Base-by-base conservation (phyloP, 805 yeast genomes). In the Candida ficus region DNA sequence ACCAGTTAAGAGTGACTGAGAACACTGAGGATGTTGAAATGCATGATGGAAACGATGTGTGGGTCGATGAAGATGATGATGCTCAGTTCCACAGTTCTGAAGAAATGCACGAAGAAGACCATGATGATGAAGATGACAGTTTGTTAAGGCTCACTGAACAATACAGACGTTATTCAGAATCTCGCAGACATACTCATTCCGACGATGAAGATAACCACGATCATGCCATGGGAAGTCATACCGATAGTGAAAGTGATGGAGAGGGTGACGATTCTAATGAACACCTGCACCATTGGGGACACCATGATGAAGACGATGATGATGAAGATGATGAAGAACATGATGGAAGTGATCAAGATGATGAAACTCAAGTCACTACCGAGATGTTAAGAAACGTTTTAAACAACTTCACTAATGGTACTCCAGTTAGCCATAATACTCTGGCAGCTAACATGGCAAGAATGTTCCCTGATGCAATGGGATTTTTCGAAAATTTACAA, bases 131-230 rank as follows among this genome's bases (percentile, higher is more conserved):
- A 5, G 54, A 49, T 7, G 43, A 52, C 1, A 57, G 68, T 4
- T 48, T 74, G 20, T 50, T 51, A 5, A 53, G 76, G 32, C 50
- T 73, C 33, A 61, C 74, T 8, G 69, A 65, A 13, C 70, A 68
- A 29, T 62, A 63, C 39, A 52, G 66, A 42, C 46, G 64, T 13
- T 57, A 51, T 42, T 61, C 67, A 2, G 59, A 56, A 36, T 50
- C 56, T 10, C 42, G 46, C 16, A 38, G 44, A 23, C 29, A 29
- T 13, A 25, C 29, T 4, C 47, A 37, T 5, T 58, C 48, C 4
- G 61, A 55, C 10, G 57, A 51, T 11, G 62, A 52, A 5, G 60
- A 44, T 9, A 18, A 30, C 5, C 59, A 44, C 1, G 34, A 30
- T 17, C 35, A 30, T 12, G 14, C 13, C 2, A 35, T 28, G 32